These are phyloP conservation scores for Orbilia quercus DNA, from an alignment of 2,329 filamentous ascomycete genomes.

Conservation along the genomic window DNA sequence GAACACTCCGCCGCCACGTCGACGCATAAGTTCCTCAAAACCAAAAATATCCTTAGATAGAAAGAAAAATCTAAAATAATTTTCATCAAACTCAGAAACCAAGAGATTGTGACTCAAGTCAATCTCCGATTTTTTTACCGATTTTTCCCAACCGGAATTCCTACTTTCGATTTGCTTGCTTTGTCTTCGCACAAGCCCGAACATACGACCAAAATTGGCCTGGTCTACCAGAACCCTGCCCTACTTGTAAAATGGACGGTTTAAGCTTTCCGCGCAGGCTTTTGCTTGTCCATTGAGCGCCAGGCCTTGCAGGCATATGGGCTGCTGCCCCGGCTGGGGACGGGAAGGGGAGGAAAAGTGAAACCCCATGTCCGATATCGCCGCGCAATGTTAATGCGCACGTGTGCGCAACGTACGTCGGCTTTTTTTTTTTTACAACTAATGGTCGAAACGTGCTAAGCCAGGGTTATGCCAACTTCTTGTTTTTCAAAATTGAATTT, in stretches of 20 bases:
- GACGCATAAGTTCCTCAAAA: neutral
- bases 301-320: slow-evolving; percentile 36
- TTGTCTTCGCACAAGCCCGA: slow-evolving; percentile 44
- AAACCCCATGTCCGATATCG: slow-evolving; percentile 49
- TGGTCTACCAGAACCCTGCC: too few species aligned
- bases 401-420: neutral
- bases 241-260: neutral
- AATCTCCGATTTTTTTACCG: slow-evolving; percentile 12
- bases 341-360: slow-evolving; percentile 18
- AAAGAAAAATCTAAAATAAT: neutral
- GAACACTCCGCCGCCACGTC: neutral
- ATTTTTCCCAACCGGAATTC: slow-evolving; percentile 25
- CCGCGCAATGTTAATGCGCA: slow-evolving; percentile 7
- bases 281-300: slow-evolving; percentile 24
- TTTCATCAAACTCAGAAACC: neutral
- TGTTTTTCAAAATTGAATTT: too few species aligned
- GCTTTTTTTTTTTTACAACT: slow-evolving; percentile 9
- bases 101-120: slow-evolving; percentile 3
- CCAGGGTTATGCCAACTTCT: too few species aligned
- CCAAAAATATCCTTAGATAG: neutral
- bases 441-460: neutral
- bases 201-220: neutral
- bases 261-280: slow-evolving; percentile 18
- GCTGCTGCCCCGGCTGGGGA: slow-evolving; percentile 17
- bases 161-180: slow-evolving; percentile 11